A percentile compares a stretch with the other conserved stretches of the same genome.
These are phyloP conservation scores for Vairimorpha necatrix DNA, from an alignment of 371 early-diverging fungal genomes.

Conservation along the genomic window DNA sequence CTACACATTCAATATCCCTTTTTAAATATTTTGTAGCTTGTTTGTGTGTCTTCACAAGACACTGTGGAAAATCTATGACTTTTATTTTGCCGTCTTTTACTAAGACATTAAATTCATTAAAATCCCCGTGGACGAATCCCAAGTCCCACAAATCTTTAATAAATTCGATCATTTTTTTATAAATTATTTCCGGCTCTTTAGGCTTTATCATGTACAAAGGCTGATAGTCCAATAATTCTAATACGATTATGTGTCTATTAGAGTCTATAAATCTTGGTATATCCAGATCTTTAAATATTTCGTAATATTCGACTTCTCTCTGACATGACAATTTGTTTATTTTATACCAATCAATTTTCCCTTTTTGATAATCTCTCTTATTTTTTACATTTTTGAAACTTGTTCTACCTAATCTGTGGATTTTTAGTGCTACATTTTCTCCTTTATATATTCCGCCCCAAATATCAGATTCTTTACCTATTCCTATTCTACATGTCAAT, in stretches of 20 bases:
- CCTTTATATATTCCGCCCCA: slow-evolving; percentile 51
- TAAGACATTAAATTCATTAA: slow-evolving; percentile 98
- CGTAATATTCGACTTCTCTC: slow-evolving; percentile 53
- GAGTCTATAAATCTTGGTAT: slow-evolving; percentile 84
- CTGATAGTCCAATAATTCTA: slow-evolving; percentile 72
- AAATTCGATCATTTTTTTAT: slow-evolving; percentile 80
- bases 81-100: slow-evolving; percentile 72
- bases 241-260: slow-evolving; percentile 91
- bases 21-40: slow-evolving; percentile 84
- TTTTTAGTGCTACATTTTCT: slow-evolving; percentile 51
- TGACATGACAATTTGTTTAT: slow-evolving; percentile 65
- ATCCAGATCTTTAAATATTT: slow-evolving; percentile 76
- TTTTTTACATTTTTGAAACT: slow-evolving; percentile 93
- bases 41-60: slow-evolving; percentile 84
- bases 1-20: slow-evolving; percentile 93
- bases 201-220: slow-evolving; percentile 76
- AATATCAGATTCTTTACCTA: slow-evolving; percentile 87
- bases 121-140: slow-evolving; percentile 97
- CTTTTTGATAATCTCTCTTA: slow-evolving; percentile 84
- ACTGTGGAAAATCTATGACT: slow-evolving; percentile 98
- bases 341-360: slow-evolving; percentile 49
- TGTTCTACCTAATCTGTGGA: slow-evolving; percentile 78
- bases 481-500: slow-evolving; percentile 95
- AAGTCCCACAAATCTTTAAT: slow-evolving; percentile 83
- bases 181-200: slow-evolving; percentile 78